A percentile compares a stretch with the other conserved stretches of the same genome.
Evolutionary conservation across 257 asterid species (phyloP).

Genomic region (Solanum sejunctum): DNA sequence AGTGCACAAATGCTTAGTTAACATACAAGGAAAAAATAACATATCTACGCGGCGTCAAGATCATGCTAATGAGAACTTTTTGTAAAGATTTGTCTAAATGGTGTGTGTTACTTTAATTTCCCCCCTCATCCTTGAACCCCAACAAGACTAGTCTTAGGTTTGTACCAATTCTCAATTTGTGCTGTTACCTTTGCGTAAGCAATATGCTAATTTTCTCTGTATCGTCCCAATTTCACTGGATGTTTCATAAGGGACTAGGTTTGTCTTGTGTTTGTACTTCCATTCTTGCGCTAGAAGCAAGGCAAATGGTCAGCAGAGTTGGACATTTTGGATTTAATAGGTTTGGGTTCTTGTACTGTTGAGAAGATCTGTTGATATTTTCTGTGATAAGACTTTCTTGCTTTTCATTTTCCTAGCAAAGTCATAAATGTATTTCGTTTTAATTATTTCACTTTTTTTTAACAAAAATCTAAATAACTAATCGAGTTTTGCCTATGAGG

Average conservation of each 20-base stretch:
- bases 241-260: background rate
- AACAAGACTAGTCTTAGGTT: background rate
- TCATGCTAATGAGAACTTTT: background rate
- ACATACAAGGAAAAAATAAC: background rate
- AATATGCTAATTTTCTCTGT: background rate
- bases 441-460: background rate
- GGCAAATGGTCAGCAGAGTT: background rate
- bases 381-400: background rate
- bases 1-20: conserved; percentile 3
- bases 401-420: background rate
- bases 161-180: background rate
- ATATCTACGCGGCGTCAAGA: background rate
- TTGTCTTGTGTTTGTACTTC: background rate
- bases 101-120: background rate
- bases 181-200: background rate
- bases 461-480: background rate
- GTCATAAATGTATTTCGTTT: background rate
- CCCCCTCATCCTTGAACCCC: background rate
- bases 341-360: background rate
- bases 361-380: background rate
- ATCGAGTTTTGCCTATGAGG: background rate
- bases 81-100: background rate
- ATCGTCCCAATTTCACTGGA: background rate
- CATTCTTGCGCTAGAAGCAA: background rate
- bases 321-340: background rate